A percentile compares a stretch with the other conserved stretches of the same genome.
phyloP scores from a whole-genome alignment of 1,139 yeast genomes.

The Hansenula sp. region DNA sequence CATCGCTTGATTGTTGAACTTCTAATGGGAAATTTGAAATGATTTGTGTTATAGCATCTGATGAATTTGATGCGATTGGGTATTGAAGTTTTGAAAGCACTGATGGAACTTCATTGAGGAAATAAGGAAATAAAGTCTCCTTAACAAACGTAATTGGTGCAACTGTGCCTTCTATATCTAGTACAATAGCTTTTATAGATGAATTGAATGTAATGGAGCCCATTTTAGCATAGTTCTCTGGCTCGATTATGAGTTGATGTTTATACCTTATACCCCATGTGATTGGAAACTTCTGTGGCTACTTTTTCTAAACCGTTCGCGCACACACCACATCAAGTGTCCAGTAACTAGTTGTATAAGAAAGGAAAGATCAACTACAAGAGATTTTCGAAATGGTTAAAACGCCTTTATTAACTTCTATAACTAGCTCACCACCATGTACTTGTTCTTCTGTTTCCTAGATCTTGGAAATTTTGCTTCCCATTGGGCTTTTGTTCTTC shows the following conservation, averaged over 20 bases:
- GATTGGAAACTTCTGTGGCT: too few relatives aligned
- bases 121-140: constrained; percentile 56
- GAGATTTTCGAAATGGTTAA: too few relatives aligned
- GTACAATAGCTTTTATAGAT: constrained; percentile 32
- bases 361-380: too few relatives aligned
- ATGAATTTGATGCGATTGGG: constrained; percentile 27
- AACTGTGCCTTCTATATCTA: constrained; percentile 90
- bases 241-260: too few relatives aligned
- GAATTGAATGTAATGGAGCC: not conserved
- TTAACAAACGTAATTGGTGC: constrained; percentile 89
- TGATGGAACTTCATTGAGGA: constrained; percentile 31
- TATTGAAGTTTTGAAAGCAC: constrained; percentile 28
- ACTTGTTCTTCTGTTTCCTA: constrained; percentile 2
- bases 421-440: constrained; percentile 1
- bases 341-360: too few relatives aligned
- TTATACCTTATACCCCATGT: too few relatives aligned
- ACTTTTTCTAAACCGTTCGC: too few relatives aligned
- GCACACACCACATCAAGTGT: too few relatives aligned
- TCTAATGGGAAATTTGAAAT: constrained; percentile 27
- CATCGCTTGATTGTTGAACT: constrained; percentile 22
- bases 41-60: constrained; percentile 11
- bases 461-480: not conserved
- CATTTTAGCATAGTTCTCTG: too few relatives aligned
- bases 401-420: not conserved
- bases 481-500: too few relatives aligned